Percentiles rank a stretch among this genome's conserved stretches.
phyloP scores from a whole-genome alignment of 495 filamentous ascomycete species.

The Astrothelium macrocarpum region DNA sequence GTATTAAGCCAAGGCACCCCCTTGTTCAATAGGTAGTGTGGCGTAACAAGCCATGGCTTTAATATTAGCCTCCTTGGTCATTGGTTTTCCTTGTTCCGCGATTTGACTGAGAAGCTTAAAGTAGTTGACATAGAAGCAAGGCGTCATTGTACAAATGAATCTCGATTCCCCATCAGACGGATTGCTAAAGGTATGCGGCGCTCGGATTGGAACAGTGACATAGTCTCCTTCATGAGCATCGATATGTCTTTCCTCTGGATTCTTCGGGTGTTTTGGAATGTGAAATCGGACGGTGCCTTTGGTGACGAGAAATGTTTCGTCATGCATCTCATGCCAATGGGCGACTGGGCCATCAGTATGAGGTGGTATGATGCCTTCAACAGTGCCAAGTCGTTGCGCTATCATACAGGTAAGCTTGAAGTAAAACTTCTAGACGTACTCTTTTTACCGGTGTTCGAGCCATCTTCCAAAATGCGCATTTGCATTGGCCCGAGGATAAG shows the following conservation, averaged over 20 bases:
- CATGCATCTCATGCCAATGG: slow-evolving; percentile 41
- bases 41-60: slow-evolving; percentile 35
- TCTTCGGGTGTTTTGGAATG: slow-evolving; percentile 10
- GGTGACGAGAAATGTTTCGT: slow-evolving; percentile 44
- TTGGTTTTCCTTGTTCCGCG: slow-evolving; percentile 23
- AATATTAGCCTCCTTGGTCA: slow-evolving; percentile 29
- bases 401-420: neutral
- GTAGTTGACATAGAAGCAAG: slow-evolving; percentile 40
- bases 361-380: slow-evolving; percentile 38
- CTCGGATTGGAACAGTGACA: slow-evolving; percentile 40
- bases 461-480: slow-evolving; percentile 36
- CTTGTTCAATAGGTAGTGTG: slow-evolving; percentile 26
- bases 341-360: slow-evolving; percentile 35
- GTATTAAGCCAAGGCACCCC: neutral
- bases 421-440: too few species aligned
- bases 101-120: slow-evolving; percentile 35
- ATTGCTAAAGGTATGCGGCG: slow-evolving; percentile 43
- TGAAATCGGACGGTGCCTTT: slow-evolving; percentile 36
- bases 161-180: slow-evolving; percentile 41
- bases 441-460: slow-evolving; percentile 27
- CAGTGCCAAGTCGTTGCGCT: slow-evolving; percentile 42
- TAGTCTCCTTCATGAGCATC: slow-evolving; percentile 40
- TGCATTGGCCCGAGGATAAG: slow-evolving; percentile 28
- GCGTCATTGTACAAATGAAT: slow-evolving; percentile 46
- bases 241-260: slow-evolving; percentile 32